phyloP scores from a whole-genome alignment of 1,284 basidiomycete genomes.

The Apiotrichum gamsii region DNA sequence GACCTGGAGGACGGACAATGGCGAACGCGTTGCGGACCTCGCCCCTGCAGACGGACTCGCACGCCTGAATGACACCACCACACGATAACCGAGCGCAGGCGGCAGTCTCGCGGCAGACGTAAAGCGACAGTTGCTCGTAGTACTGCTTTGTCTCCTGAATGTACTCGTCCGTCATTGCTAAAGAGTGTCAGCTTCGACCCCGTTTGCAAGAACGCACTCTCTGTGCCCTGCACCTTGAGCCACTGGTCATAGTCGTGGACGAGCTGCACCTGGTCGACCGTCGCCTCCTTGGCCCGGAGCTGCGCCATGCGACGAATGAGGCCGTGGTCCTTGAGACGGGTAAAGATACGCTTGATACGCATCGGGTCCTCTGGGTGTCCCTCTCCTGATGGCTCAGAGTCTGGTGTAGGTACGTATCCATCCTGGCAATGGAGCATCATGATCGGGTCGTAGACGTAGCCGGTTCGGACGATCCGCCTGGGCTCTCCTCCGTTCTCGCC shows the following conservation, averaged over 20 bases:
- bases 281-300: conserved; percentile 67
- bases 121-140: conserved; percentile 85
- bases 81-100: conserved; percentile 80
- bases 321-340: conserved; percentile 58
- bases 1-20: conserved; percentile 93
- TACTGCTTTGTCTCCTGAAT: conserved; percentile 66
- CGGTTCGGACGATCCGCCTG: conserved; percentile 48
- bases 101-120: conserved; percentile 81
- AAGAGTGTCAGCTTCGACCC: conserved; percentile 15
- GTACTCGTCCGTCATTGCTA: conserved; percentile 68
- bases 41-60: conserved; percentile 74
- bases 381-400: conserved; percentile 41
- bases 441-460: conserved; percentile 77
- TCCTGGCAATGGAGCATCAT: conserved; percentile 73
- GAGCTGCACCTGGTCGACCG: conserved; percentile 70
- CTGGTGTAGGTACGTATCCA: conserved; percentile 46
- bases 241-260: conserved; percentile 87
- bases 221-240: conserved; percentile 71
- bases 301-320: conserved; percentile 68
- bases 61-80: conserved; percentile 89
- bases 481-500: neutral
- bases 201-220: conserved; percentile 26
- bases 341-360: conserved; percentile 74
- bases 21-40: conserved; percentile 84
- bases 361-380: conserved; percentile 81